Conservation (phyloP, 2,329 filamentous ascomycete genomes). For the Fusarium liriodendri region DNA sequence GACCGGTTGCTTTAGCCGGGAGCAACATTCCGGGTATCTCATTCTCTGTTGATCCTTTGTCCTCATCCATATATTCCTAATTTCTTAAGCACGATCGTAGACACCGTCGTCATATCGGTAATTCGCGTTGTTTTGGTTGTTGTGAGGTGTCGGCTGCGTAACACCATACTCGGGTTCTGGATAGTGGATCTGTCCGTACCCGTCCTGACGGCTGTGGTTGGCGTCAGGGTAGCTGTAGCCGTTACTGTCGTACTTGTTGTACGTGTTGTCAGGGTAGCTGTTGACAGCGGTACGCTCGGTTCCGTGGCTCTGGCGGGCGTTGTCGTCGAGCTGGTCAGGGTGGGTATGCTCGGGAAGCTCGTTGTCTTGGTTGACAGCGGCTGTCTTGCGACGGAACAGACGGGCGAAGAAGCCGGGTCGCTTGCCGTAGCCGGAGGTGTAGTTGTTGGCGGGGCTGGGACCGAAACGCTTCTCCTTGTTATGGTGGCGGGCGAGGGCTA, state of each 20-base stretch:
- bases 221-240: slow-evolving; percentile 41
- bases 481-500: slow-evolving; percentile 76
- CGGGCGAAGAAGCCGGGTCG: slow-evolving; percentile 49
- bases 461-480: slow-evolving; percentile 80
- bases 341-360: slow-evolving; percentile 54
- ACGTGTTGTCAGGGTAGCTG: slow-evolving; percentile 38
- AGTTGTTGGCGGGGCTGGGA: slow-evolving; percentile 60
- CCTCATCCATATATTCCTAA: background rate
- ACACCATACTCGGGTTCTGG: slow-evolving; percentile 38
- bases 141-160: slow-evolving; percentile 8
- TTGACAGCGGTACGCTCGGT: slow-evolving; percentile 52
- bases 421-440: slow-evolving; percentile 66
- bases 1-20: slow-evolving; percentile 12
- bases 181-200: slow-evolving; percentile 44
- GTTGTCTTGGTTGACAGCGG: slow-evolving; percentile 43
- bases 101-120: slow-evolving; percentile 54
- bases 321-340: slow-evolving; percentile 52
- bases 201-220: slow-evolving; percentile 38
- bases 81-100: slow-evolving; percentile 44
- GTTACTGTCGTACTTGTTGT: slow-evolving; percentile 43
- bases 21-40: slow-evolving; percentile 31
- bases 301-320: slow-evolving; percentile 54
- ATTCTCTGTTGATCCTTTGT: slow-evolving; percentile 3
- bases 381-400: slow-evolving; percentile 46
- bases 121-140: slow-evolving; percentile 30